phyloP scores from a whole-genome alignment of 306 rosid species.

The Rubus parviflorus region DNA sequence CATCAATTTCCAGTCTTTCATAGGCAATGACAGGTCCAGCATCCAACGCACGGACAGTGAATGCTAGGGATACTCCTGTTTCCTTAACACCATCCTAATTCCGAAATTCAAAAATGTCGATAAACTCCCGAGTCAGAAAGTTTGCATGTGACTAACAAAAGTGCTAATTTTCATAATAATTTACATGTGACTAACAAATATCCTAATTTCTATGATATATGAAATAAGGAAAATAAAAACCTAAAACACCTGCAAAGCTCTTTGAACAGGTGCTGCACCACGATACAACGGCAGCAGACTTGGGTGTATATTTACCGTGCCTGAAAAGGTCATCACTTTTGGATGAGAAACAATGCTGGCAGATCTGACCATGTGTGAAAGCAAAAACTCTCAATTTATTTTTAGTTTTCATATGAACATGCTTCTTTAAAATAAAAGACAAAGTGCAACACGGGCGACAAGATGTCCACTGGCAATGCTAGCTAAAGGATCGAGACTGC shows the following conservation, averaged over 20 bases:
- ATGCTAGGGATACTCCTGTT: slow-evolving; percentile 90
- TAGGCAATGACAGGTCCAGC: slow-evolving; percentile 86
- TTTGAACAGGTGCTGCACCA: slow-evolving; percentile 97
- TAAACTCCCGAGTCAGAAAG: slow-evolving; percentile 28
- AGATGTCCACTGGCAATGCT: neutral
- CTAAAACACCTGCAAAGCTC: slow-evolving; percentile 76
- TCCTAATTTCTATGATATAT: neutral
- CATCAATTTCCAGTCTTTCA: slow-evolving; percentile 56
- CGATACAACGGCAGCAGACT: slow-evolving; percentile 83
- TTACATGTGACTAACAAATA: neutral
- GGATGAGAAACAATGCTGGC: slow-evolving; percentile 3
- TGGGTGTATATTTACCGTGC: slow-evolving; percentile 93
- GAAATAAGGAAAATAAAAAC: slow-evolving; percentile 10
- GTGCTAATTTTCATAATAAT: neutral
- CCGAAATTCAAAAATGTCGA: slow-evolving; percentile 7
- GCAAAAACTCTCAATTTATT: slow-evolving; percentile 4
- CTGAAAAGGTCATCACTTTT: slow-evolving; percentile 40
- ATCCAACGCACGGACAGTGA: slow-evolving; percentile 86
- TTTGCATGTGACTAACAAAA: neutral
- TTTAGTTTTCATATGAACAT: neutral
- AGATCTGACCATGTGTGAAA: slow-evolving; percentile 2
- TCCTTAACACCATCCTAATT: slow-evolving; percentile 79
- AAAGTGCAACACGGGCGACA: neutral
- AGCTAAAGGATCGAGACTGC: neutral
- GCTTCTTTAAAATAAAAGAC: neutral